Conservation (phyloP, 495 filamentous ascomycete genomes). For the Aspergillus indologenus region DNA sequence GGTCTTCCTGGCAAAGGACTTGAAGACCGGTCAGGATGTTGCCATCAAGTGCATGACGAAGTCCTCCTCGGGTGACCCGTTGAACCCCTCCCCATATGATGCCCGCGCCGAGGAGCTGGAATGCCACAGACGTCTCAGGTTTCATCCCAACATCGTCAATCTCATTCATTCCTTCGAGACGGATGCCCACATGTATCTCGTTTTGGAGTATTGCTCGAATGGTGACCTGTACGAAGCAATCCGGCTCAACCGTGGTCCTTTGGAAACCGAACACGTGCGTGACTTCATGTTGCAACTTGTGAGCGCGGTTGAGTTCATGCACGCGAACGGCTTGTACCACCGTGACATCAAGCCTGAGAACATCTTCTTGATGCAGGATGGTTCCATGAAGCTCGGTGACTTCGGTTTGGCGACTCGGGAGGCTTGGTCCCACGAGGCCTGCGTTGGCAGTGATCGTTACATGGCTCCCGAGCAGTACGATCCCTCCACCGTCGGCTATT, state of each 20-base stretch:
- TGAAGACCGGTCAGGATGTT: constrained; percentile 68
- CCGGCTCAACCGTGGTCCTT: constrained; percentile 75
- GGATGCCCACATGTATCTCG: constrained; percentile 80
- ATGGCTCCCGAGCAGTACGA: constrained; percentile 99
- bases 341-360: constrained; percentile 99
- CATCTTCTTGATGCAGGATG: constrained; percentile 85
- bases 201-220: constrained; percentile 93
- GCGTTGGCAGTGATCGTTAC: constrained; percentile 95
- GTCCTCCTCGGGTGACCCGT: constrained; percentile 52
- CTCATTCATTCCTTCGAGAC: constrained; percentile 90
- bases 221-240: constrained; percentile 98
- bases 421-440: constrained; percentile 81
- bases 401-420: constrained; percentile 89
- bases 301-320: constrained; percentile 85
- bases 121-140: constrained; percentile 72
- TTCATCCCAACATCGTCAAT: constrained; percentile 92
- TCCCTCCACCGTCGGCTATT: constrained; percentile 78
- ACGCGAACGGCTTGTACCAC: constrained; percentile 87
- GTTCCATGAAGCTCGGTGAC: constrained; percentile 93
- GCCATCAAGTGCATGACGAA: constrained; percentile 95
- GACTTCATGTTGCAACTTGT: constrained; percentile 95
- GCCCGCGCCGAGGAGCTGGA: constrained; percentile 84
- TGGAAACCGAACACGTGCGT: constrained; percentile 93
- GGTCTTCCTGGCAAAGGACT: constrained; percentile 90
- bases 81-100: constrained; percentile 60